Base-by-base conservation (phyloP, 345 rosid species). In the Euphorbia pulcherrima region DNA sequence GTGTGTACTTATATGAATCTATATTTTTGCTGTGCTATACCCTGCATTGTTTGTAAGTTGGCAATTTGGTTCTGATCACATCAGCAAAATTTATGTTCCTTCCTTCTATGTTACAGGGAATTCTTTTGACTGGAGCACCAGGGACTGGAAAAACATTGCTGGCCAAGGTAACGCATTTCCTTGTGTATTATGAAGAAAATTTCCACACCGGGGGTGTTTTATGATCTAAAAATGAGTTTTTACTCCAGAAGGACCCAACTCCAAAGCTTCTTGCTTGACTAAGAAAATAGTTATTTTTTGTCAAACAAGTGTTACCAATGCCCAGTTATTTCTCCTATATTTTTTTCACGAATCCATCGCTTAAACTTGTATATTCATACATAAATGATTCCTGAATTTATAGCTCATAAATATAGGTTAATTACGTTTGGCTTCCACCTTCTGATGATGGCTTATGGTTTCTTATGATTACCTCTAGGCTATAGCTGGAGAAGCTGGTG, bases 401-500 rank as follows among this genome's bases (percentile, higher is more conserved):
- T 35, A 24, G 58, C 7, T 59, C 66, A 35, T n/a, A 29, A 46
- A 16, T 14, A 4, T 21, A 20, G 17, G 24, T 47, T 21, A 20
- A 27, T 13, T 64, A 5, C 56, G 52, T 16, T 62, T 64, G 13
- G 52, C 9, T 44, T 35, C 57, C 17, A 4, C 26, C 1, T 29
- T 70, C 53, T 58, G 62, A 75, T 66, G 28, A 41, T 74, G 47
- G 27, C 54, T 57, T 35, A 8, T 5, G 8, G 8, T 62, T 14
- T 58, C 24, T 20, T 28, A 41, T 53, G 28, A 53, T 60, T 62
- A 63, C 41, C 73, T 76, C 62, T 79, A 95, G 99, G 99, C 99
- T 41, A 95, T 91, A 83, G 97, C 99, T 77, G 99, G 99, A 78
- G 99, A 95, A 86, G 99, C 99, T 59, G 99, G 99, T 37, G 99